Conservation (phyloP, 108 stramenopile species). For the Cylindrotheca fusiformis region DNA sequence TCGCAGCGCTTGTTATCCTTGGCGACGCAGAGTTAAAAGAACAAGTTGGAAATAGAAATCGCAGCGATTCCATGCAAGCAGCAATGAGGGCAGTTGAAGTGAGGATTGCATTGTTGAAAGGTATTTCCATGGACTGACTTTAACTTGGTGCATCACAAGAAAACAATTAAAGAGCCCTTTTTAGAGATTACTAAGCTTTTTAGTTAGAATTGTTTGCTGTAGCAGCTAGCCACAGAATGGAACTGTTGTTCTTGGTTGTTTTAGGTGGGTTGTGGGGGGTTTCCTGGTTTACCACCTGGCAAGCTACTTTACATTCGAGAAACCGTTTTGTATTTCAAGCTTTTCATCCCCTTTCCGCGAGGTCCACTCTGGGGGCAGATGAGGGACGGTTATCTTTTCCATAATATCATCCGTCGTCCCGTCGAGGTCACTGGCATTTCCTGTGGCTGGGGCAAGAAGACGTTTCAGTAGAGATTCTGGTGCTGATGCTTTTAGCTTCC, state of each 20-base stretch:
- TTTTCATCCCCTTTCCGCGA: too few relatives aligned
- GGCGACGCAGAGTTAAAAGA: conserved; percentile 40
- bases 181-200: too few relatives aligned
- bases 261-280: background rate
- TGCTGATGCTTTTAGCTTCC: conserved; percentile 40
- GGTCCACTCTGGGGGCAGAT: too few relatives aligned
- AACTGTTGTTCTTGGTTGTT: background rate
- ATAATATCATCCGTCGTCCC: too few relatives aligned
- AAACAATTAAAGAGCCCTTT: too few relatives aligned
- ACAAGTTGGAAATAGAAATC: conserved; percentile 32
- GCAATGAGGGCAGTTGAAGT: conserved; percentile 48
- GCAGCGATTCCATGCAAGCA: conserved; percentile 10
- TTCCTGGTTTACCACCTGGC: too few relatives aligned
- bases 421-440: too few relatives aligned
- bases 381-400: too few relatives aligned
- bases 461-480: conserved; percentile 12
- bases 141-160: conserved; percentile 11
- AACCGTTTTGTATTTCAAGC: too few relatives aligned
- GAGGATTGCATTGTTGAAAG: conserved; percentile 31
- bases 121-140: conserved; percentile 17
- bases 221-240: too few relatives aligned
- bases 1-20: conserved; percentile 49
- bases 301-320: too few relatives aligned
- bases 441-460: background rate
- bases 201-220: too few relatives aligned